Conservation (phyloP, 768 basidiomycete genomes). For the Nidula microcarpa region DNA sequence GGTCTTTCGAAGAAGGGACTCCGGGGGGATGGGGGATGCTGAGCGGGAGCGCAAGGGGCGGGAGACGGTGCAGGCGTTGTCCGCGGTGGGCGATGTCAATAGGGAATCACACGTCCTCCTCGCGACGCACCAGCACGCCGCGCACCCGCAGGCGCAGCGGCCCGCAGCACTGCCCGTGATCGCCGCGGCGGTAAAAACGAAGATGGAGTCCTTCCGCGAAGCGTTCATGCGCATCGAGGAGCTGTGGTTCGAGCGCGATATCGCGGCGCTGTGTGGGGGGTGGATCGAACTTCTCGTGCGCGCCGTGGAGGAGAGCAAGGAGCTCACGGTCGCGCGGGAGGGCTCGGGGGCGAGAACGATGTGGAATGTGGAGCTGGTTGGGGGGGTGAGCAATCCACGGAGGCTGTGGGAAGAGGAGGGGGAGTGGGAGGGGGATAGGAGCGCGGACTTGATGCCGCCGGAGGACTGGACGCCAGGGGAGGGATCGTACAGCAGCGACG, state of each 20-base stretch:
- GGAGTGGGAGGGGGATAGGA: constrained; percentile 24
- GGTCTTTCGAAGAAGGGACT: constrained; percentile 50
- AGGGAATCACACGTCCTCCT: constrained; percentile 42
- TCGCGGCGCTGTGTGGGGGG: constrained; percentile 52
- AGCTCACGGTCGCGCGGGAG: constrained; percentile 33
- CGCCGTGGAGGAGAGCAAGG: constrained; percentile 39
- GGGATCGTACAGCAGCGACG: constrained; percentile 16
- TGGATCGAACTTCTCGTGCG: constrained; percentile 54
- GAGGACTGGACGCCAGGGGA: constrained; percentile 42
- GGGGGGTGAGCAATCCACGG: constrained; percentile 23
- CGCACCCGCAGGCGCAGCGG: constrained; percentile 44
- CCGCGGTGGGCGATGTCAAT: constrained; percentile 19
- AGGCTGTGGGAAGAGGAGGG: constrained; percentile 24
- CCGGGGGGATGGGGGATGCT: constrained; percentile 14
- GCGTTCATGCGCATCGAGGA: constrained; percentile 44
- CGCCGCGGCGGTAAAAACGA: constrained; percentile 39
- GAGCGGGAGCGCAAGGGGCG: constrained; percentile 37
- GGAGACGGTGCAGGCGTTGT: constrained; percentile 3
- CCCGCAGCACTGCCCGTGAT: constrained; percentile 45
- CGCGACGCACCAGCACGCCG: constrained; percentile 42
- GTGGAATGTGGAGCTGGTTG: constrained; percentile 47
- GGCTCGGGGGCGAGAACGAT: constrained; percentile 22
- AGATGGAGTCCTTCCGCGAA: constrained; percentile 54
- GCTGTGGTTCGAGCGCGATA: constrained; percentile 45
- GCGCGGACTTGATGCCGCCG: constrained; percentile 35